Conservation (phyloP, 176 grass and related monocot genomes). For the Luzula sylvatica region DNA sequence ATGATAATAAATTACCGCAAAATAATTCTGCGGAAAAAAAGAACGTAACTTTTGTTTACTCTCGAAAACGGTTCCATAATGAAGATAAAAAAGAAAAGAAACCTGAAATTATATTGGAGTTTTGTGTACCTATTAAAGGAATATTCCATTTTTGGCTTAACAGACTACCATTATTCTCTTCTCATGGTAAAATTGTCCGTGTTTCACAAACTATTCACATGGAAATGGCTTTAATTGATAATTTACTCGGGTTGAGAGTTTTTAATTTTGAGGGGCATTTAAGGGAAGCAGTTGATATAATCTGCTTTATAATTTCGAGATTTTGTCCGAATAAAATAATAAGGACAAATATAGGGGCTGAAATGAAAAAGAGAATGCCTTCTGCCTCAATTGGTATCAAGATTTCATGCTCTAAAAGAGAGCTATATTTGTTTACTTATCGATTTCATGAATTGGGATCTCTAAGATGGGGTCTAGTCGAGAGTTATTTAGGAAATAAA, state of each 20-base stretch:
- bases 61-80: conserved; percentile 25
- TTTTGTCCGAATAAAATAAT: conserved; percentile 24
- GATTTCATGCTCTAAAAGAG: conserved; percentile 17
- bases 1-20: neutral
- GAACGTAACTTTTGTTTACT: conserved; percentile 36
- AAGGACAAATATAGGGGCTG: conserved; percentile 5
- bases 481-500: conserved; percentile 23
- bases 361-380: conserved; percentile 8
- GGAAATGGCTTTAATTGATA: conserved; percentile 32
- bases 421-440: conserved; percentile 22
- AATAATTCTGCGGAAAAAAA: conserved; percentile 1
- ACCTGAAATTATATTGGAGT: conserved; percentile 18
- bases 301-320: conserved; percentile 30
- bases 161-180: conserved; percentile 8
- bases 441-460: conserved; percentile 15
- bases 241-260: conserved; percentile 23
- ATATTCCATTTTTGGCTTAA: conserved; percentile 16
- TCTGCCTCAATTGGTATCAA: conserved; percentile 26
- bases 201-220: conserved; percentile 25
- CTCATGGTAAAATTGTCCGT: conserved; percentile 27
- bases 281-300: conserved; percentile 26
- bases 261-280: conserved; percentile 38
- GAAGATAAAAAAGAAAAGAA: conserved; percentile 3
- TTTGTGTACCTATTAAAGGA: conserved; percentile 14
- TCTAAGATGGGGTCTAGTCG: conserved; percentile 19